A percentile compares a stretch with the other conserved stretches of the same genome.
These are phyloP conservation scores for Lathyrus tuberosus DNA, from an alignment of 306 rosid genomes.

Conservation along the genomic window DNA sequence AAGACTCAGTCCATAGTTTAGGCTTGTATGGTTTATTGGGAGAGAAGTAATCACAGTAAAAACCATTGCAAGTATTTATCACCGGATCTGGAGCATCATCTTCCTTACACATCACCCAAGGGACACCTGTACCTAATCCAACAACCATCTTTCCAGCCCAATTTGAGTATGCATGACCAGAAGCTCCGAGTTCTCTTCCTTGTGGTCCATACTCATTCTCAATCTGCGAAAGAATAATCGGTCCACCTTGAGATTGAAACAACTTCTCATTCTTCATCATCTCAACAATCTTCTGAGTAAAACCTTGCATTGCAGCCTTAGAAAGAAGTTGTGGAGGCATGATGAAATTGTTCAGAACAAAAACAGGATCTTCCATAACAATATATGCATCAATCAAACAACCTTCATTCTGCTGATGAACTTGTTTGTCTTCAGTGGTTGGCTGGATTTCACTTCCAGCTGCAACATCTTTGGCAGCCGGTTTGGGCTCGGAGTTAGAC, in stretches of 20 bases:
- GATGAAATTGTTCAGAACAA: no score
- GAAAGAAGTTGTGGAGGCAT: background rate
- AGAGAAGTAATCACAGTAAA: slow-evolving; percentile 83
- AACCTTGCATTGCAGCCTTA: slow-evolving; percentile 94
- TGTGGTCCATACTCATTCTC: slow-evolving; percentile 90
- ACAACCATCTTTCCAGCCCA: slow-evolving; percentile 99
- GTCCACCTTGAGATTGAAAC: slow-evolving; percentile 96
- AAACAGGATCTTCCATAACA: no score
- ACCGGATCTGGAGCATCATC: slow-evolving; percentile 98
- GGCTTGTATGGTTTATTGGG: slow-evolving; percentile 98
- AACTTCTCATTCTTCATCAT: slow-evolving; percentile 90
- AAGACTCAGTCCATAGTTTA: slow-evolving; percentile 86
- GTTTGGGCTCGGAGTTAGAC: no score
- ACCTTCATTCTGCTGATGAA: no score
- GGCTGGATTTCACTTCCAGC: no score
- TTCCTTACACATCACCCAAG: slow-evolving; percentile 99
- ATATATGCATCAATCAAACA: no score
- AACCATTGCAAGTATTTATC: slow-evolving; percentile 91
- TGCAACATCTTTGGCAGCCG: no score
- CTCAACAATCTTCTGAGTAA: slow-evolving; percentile 84
- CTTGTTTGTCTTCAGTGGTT: no score
- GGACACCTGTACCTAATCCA: slow-evolving; percentile 80
- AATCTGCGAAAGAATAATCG: slow-evolving; percentile 97
- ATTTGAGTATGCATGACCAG: slow-evolving; percentile 64
- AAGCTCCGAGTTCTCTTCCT: slow-evolving; percentile 56